These are phyloP conservation scores for Trichopus zeylanicus DNA, from an alignment of 116 monocot species.

Conservation along the genomic window DNA sequence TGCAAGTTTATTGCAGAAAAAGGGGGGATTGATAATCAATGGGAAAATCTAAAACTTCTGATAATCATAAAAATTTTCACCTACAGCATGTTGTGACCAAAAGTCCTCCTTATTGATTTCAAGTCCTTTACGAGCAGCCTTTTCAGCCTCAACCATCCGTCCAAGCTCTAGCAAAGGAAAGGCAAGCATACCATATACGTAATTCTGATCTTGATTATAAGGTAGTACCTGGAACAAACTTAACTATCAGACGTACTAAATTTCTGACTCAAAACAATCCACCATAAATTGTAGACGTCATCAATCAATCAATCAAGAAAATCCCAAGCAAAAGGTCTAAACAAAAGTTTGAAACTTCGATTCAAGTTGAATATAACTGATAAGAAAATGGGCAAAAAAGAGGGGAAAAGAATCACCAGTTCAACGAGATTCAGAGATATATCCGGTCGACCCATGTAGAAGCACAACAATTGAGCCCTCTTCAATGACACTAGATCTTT, in stretches of 20 bases:
- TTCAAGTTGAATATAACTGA: too few relatives aligned
- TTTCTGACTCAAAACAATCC: too few relatives aligned
- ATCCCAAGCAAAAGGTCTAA: too few relatives aligned
- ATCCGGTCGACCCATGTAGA: conserved; percentile 72
- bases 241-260: too few relatives aligned
- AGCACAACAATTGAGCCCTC: conserved; percentile 62
- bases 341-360: too few relatives aligned
- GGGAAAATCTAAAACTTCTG: too few relatives aligned
- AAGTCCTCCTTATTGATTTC: conserved; percentile 49
- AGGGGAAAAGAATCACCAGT: conserved; percentile 27
- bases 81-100: conserved; percentile 85
- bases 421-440: conserved; percentile 58
- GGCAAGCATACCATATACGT: conserved; percentile 76
- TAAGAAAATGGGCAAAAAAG: not conserved
- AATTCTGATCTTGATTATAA: conserved; percentile 46
- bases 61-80: too few relatives aligned
- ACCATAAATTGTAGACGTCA: too few relatives aligned
- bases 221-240: conserved; percentile 57
- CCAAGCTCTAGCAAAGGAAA: conserved; percentile 84
- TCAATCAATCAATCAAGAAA: too few relatives aligned
- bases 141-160: conserved; percentile 72
- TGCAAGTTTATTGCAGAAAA: too few relatives aligned
- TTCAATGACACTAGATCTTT: conserved; percentile 66
- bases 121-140: conserved; percentile 56
- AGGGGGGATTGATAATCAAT: too few relatives aligned